phyloP scores from a whole-genome alignment of 148 eudicot species.

The Drosera capensis region DNA sequence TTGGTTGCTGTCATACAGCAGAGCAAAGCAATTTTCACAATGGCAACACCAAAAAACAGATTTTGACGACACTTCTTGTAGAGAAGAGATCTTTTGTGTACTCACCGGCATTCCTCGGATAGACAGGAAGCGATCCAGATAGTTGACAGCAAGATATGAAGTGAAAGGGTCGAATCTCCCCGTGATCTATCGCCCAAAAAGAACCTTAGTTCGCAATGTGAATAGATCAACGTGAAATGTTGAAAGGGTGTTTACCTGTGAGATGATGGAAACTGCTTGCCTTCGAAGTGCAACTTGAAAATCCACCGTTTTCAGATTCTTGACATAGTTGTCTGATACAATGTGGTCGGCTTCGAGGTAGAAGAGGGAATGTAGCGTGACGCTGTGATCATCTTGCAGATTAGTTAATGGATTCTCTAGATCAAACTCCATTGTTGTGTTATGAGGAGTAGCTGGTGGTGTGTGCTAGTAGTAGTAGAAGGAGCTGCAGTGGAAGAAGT shows the following conservation, averaged over 20 bases:
- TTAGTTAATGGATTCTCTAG: conserved; percentile 32
- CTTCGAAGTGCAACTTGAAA: conserved; percentile 9
- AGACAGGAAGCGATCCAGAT: conserved; percentile 44
- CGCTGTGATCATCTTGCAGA: conserved; percentile 3
- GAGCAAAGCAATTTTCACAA: not conserved
- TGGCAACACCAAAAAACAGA: not conserved
- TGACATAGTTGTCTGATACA: conserved; percentile 14
- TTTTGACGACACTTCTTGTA: not conserved
- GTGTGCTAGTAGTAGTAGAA: no score
- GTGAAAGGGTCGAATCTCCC: conserved; percentile 19
- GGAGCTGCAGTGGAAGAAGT: not conserved
- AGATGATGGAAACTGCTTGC: conserved; percentile 16
- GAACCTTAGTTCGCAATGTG: no score
- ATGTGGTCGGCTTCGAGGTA: conserved; percentile 27
- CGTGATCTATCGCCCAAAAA: conserved; percentile 3
- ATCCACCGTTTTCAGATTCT: conserved; percentile 1
- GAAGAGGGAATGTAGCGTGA: conserved; percentile 12
- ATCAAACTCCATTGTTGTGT: conserved; percentile 28
- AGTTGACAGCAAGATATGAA: conserved; percentile 35
- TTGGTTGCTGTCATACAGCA: conserved; percentile 19
- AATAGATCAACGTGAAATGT: no score
- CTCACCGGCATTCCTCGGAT: conserved; percentile 14
- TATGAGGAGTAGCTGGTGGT: not conserved
- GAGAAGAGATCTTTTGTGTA: not conserved
- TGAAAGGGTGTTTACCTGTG: not conserved